These are phyloP conservation scores for Hymenoscyphus repandus DNA, from an alignment of 2,329 filamentous ascomycete genomes.

Conservation along the genomic window DNA sequence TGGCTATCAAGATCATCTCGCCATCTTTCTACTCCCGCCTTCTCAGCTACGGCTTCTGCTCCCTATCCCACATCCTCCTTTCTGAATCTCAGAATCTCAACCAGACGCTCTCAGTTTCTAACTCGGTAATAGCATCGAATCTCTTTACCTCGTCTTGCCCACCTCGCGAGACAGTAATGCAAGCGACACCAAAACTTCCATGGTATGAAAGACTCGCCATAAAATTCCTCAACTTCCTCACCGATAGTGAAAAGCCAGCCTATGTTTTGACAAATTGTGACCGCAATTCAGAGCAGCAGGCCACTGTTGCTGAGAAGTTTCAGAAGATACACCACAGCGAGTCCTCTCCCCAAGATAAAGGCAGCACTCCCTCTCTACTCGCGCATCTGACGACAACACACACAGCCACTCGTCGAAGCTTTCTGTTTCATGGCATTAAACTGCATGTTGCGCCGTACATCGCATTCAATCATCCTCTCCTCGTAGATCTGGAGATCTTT, in stretches of 20 bases:
- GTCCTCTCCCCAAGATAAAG: not conserved
- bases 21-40: conserved; percentile 65
- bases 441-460: not conserved
- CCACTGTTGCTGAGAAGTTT: not conserved
- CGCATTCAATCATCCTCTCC: not conserved
- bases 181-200: not conserved
- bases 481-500: not conserved
- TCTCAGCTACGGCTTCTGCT: conserved; percentile 47
- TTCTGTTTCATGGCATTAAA: not conserved
- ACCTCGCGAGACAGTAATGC: not conserved
- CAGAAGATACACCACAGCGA: not conserved
- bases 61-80: conserved; percentile 57
- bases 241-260: not conserved
- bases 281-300: not conserved
- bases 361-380: not conserved
- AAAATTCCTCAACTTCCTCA: not conserved
- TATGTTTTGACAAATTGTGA: not conserved
- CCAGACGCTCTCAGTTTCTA: conserved; percentile 15
- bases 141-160: not conserved
- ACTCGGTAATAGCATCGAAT: not conserved
- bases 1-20: conserved; percentile 56
- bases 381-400: not conserved
- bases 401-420: not conserved
- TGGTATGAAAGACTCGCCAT: not conserved
- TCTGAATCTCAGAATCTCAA: conserved; percentile 38